These are phyloP conservation scores for Chlamydomonas sp. DNA, from an alignment of 139 green algal species.

Conservation along the genomic window DNA sequence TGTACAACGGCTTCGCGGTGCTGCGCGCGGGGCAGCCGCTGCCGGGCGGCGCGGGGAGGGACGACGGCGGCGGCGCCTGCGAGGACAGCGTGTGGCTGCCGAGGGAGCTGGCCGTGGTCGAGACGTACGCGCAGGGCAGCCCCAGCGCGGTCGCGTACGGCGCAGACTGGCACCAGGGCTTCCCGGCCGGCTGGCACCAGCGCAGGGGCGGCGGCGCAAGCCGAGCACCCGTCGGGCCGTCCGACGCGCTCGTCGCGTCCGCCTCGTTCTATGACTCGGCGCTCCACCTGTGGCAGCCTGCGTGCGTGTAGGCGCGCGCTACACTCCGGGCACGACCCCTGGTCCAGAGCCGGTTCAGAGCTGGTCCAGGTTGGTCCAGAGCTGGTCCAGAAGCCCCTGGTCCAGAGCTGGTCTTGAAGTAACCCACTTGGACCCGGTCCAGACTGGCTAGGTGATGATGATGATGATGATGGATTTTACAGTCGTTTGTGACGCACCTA, in stretches of 20 bases:
- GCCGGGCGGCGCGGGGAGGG: background rate
- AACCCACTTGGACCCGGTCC: no score
- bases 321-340: no score
- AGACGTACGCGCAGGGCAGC: constrained; percentile 47
- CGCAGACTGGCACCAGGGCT: constrained; percentile 50
- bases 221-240: background rate
- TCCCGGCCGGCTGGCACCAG: background rate
- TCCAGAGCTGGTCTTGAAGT: no score
- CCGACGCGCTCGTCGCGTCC: constrained; percentile 34
- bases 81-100: background rate
- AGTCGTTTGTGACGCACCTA: no score
- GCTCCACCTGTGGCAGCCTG: constrained; percentile 21
- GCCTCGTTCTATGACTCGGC: constrained; percentile 65
- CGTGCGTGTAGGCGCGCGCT: no score
- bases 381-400: no score
- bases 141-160: constrained; percentile 69
- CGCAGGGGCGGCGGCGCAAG: background rate
- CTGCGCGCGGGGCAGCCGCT: constrained; percentile 11
- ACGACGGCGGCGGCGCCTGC: background rate
- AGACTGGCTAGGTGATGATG: no score
- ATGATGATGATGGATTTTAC: no score
- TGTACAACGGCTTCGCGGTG: constrained; percentile 75
- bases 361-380: no score
- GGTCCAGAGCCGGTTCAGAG: no score
- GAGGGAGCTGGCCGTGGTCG: constrained; percentile 19